These are phyloP conservation scores for Neonectria hederae DNA, from an alignment of 2,329 filamentous ascomycete genomes.

Conservation along the genomic window DNA sequence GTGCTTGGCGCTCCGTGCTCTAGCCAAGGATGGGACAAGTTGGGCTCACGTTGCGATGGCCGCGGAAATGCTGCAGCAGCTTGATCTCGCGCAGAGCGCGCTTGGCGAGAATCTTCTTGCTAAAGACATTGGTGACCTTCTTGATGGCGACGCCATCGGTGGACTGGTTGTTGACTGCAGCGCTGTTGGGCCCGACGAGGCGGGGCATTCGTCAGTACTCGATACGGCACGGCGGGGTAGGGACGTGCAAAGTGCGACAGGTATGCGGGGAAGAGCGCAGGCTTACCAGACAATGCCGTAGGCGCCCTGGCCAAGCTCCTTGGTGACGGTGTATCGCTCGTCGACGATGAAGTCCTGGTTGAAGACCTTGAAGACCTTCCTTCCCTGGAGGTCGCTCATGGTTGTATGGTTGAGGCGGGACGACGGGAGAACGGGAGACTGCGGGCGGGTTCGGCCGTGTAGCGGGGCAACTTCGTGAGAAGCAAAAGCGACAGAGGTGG, in stretches of 20 bases:
- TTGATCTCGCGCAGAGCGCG: conserved; percentile 98
- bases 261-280: conserved; percentile 9
- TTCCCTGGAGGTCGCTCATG: conserved; percentile 59
- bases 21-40: conserved; percentile 14
- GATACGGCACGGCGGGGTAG: conserved; percentile 42
- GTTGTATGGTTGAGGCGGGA: conserved; percentile 26
- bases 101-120: conserved; percentile 99
- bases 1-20: not conserved
- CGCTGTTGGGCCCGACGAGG: conserved; percentile 62
- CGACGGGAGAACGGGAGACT: conserved; percentile 15
- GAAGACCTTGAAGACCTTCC: conserved; percentile 99
- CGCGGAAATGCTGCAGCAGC: conserved; percentile 95
- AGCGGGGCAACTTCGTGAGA: conserved; percentile 30
- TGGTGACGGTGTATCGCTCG: conserved; percentile 97
- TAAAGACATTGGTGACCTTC: conserved; percentile 99
- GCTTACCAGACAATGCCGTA: conserved; percentile 97
- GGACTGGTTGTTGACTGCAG: conserved; percentile 89
- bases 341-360: conserved; percentile 99
- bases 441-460: conserved; percentile 23
- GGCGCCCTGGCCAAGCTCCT: conserved; percentile 97
- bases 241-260: conserved; percentile 16
- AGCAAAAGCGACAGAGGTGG: conserved; percentile 1
- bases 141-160: conserved; percentile 97
- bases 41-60: conserved; percentile 79
- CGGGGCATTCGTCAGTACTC: conserved; percentile 43